Evolutionary conservation across 1,284 basidiomycete species (phyloP).

Genomic region (Singerocomus inundabilis): DNA sequence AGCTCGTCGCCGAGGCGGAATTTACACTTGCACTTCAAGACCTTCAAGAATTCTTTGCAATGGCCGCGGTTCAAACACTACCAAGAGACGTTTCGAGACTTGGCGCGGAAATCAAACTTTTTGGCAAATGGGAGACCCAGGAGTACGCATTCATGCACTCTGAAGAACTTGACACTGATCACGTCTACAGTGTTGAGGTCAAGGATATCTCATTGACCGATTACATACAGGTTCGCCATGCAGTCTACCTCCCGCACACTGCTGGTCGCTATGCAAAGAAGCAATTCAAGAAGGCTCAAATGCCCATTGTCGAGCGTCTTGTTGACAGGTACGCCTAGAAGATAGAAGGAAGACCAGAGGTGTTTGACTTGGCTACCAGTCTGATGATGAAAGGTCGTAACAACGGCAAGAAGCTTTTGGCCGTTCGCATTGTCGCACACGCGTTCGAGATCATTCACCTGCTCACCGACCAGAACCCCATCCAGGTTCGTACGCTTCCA

Average conservation of each 20-base stretch:
- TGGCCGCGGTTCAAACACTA: conserved; percentile 67
- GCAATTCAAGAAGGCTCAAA: conserved; percentile 99
- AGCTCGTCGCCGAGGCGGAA: conserved; percentile 21
- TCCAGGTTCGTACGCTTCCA: conserved; percentile 68
- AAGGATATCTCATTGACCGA: conserved; percentile 99
- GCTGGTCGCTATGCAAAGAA: conserved; percentile 99
- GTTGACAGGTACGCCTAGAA: conserved; percentile 81
- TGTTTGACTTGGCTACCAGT: conserved; percentile 39
- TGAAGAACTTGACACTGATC: conserved; percentile 13
- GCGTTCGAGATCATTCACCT: conserved; percentile 99
- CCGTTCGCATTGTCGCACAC: conserved; percentile 99
- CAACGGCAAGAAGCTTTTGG: conserved; percentile 99
- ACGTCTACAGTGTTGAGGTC: conserved; percentile 79
- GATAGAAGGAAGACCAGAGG: conserved; percentile 1
- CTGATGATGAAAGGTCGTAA: conserved; percentile 99
- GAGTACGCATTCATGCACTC: conserved; percentile 61
- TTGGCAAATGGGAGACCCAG: conserved; percentile 95
- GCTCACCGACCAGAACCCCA: conserved; percentile 99
- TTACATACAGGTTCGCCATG: conserved; percentile 99
- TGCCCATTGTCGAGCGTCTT: conserved; percentile 99
- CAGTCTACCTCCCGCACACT: conserved; percentile 97
- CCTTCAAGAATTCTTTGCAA: conserved; percentile 37
- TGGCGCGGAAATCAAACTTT: conserved; percentile 88
- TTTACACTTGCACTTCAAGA: conserved; percentile 33
- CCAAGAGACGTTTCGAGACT: conserved; percentile 85